Evolutionary conservation across 2,329 filamentous ascomycete genomes (phyloP), one percentile per base, ranked within the genome.

Genomic region (Diaporthe vexans): DNA sequence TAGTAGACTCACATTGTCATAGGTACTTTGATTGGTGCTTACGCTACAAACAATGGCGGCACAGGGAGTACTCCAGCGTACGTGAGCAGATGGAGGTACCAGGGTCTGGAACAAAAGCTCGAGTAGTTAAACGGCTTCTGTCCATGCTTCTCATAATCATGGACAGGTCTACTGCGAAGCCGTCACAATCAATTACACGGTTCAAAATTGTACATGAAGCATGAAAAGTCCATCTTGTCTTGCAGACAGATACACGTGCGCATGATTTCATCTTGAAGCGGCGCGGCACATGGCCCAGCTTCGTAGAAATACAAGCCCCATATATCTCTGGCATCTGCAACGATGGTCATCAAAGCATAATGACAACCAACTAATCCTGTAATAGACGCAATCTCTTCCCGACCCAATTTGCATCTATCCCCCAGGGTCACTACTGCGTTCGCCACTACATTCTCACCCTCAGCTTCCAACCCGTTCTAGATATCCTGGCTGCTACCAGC

Each of bases 391-490:
- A 33, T 5, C 1, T 7, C 7, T 7, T 33, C 29, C 7, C 7
- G 29, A 33, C 29, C 29, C 5, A 33, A 33, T 1, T 33, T 33
- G 29, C 5, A 5, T 33, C 4, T 33, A 33, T 7, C 29, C 1
- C n/a, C n/a, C n/a, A n/a, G n/a, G n/a, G n/a, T n/a, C n/a, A n/a
- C 3, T 7, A 33, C 29, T 33, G 5, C 29, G 7, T 33, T 33
- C 4, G 29, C 29, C 29, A 33, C 56, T 58, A 70, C 43, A 82
- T 83, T 0, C 79, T 78, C 0, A 85, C 83, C 79, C 84, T 88
- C 0, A 81, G 82, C 67, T 59, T 78, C 82, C 84, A 86, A 10
- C 83, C 82, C 79, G 84, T 84, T 77, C 83, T 82, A 17, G 80
- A 83, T 43, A 81, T 58, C 77, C 85, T 83, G 10, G 86, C 84